Evolutionary conservation across 768 basidiomycete species (phyloP), one percentile per base, ranked within the genome.

Genomic region (Neoboletus subvelutipes): DNA sequence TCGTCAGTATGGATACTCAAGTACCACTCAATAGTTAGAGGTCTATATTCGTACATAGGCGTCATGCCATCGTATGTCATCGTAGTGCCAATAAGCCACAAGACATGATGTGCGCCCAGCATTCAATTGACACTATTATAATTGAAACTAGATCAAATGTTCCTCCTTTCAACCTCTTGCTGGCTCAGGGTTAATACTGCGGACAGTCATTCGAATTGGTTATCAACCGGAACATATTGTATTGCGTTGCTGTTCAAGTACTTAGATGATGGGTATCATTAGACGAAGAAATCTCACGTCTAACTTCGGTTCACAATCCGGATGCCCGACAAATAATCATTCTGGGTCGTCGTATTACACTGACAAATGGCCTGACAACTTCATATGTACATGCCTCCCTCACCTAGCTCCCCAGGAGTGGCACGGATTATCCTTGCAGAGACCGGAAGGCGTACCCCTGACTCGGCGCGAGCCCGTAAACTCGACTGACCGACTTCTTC

Each of bases 381-480:
- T 72, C 57, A 82, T 56, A 82, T 80, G 57, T 82, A 83, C 80
- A 82, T 81, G 22, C 78, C 71, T 3, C 78, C 78, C 37, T 83
- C 82, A 7, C 80, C 80, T 34, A 79, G 60, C 40, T 75, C 73
- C 18, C 58, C 63, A 29, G 60, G 56, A 39, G 34, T 7, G 5
- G 49, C 31, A 29, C 62, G 67, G 36, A 58, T 63, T 36, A 47
- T 34, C 42, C 55, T 43, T 31, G 24, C 24, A 36, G 43, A 50
- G n/a, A 39, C 29, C 22, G 39, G 39, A 49, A 37, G 54, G 55
- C 18, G 53, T 42, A 11, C 57, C 50, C 26, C 45, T 7, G 41
- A 55, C 55, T 71, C 70, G 53, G 33, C 29, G 49, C 43, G 41
- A 17, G 41, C 39, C 36, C 22, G 45, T 29, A 53, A 66, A 42